Percentiles rank a stretch among this genome's conserved stretches.
Evolutionary conservation across 495 filamentous ascomycete species (phyloP).

Genomic region (Gamarada debralockiae): DNA sequence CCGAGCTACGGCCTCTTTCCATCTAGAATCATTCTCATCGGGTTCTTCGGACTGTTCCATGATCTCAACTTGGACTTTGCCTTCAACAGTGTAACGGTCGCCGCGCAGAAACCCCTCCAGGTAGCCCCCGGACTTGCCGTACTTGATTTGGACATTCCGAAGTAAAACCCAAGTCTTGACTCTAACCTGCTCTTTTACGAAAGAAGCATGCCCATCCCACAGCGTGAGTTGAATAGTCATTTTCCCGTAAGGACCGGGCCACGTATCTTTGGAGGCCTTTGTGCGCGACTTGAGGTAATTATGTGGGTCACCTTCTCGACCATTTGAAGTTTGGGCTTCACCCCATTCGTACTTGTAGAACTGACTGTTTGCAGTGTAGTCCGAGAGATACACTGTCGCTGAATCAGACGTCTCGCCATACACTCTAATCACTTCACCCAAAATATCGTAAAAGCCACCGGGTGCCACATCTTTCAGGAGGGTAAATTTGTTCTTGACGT

Average conservation of each 20-base stretch:
- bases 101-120: constrained; percentile 72
- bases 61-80: constrained; percentile 49
- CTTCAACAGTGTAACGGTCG: constrained; percentile 45
- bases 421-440: constrained; percentile 72
- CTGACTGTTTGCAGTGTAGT: constrained; percentile 70
- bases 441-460: constrained; percentile 58
- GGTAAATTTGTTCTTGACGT: constrained; percentile 52
- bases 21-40: constrained; percentile 39
- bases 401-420: constrained; percentile 44
- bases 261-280: constrained; percentile 37
- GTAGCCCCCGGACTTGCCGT: constrained; percentile 40
- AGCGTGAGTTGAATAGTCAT: constrained; percentile 68
- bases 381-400: constrained; percentile 71
- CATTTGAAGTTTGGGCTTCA: constrained; percentile 34
- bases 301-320: constrained; percentile 44
- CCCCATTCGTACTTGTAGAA: constrained; percentile 55
- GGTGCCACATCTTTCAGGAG: constrained; percentile 59
- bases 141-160: constrained; percentile 69
- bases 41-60: constrained; percentile 31
- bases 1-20: constrained; percentile 58
- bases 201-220: constrained; percentile 63
- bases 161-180: constrained; percentile 59
- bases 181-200: constrained; percentile 49
- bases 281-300: constrained; percentile 35
- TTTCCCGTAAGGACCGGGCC: constrained; percentile 77